Evolutionary conservation across 331 rosid genomes (phyloP).

Genomic region (Erythrophleum ivorense): DNA sequence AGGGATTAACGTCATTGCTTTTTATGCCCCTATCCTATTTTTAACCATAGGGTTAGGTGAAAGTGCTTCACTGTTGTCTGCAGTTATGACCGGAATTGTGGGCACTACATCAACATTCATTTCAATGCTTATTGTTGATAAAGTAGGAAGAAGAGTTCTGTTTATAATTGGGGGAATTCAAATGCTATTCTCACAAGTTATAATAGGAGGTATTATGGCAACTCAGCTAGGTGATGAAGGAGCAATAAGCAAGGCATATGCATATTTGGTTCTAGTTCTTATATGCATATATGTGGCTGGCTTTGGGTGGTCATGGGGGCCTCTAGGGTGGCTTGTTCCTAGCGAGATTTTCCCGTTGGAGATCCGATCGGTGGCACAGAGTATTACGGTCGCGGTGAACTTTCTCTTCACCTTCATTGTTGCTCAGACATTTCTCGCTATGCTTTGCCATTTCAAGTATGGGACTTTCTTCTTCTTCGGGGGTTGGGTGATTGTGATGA

Average conservation of each 20-base stretch:
- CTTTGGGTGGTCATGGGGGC: neutral
- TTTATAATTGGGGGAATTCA: neutral
- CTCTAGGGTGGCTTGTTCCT: neutral
- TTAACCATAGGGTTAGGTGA: neutral
- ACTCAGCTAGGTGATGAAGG: neutral
- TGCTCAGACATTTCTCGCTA: neutral
- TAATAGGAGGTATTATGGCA: neutral
- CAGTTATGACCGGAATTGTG: neutral
- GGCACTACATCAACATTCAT: neutral
- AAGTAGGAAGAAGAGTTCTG: neutral
- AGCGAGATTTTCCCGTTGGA: neutral
- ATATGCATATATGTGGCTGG: neutral
- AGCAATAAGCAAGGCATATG: neutral
- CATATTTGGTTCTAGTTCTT: too few relatives aligned
- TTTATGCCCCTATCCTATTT: neutral
- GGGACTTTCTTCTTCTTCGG: neutral
- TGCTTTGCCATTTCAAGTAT: neutral
- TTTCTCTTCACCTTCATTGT: neutral
- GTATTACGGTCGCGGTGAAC: neutral
- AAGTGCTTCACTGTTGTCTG: neutral
- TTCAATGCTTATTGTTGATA: neutral
- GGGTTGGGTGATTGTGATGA: neutral
- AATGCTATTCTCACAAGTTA: neutral
- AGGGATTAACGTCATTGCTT: neutral
- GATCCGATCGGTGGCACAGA: neutral